Evolutionary conservation across 2,329 filamentous ascomycete genomes (phyloP), one percentile per base, ranked within the genome.

Genomic region (Chlorencoelia australis): DNA sequence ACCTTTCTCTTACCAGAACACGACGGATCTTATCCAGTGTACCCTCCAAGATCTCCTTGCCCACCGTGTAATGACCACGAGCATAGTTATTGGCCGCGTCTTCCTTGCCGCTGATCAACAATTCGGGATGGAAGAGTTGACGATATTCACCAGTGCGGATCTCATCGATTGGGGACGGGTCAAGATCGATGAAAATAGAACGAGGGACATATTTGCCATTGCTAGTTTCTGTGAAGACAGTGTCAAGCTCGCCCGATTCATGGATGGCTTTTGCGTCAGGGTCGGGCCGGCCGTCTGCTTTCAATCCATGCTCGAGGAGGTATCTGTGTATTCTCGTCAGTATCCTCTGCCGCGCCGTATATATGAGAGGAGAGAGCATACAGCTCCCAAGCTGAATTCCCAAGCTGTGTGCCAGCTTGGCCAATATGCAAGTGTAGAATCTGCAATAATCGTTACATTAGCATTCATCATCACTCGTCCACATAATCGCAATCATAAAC

Each of bases 21-120:
- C 73, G 71, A 48, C 75, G 73, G 51, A 80, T 69, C 50, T 72
- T 73, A 50, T 79, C 75, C 53, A 78, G 66, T 39, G 79, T 75
- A 37, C 63, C 67, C 51, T 79, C 74, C 41, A 76, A 67, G 49
- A 79, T 66, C 55, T 79, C 75, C 62, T 79, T 80, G 52, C 75
- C 75, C 52, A 79, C 70, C 29, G 75, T 80, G 58, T 80, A 80
- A 60, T 80, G 75, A 43, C 75, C 75, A 61, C 75, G 70, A 45
- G 75, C 75, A 62, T 80, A 80, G 61, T 79, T 79, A 58, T 79
- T 80, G 50, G 75, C 74, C 41, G 75, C 75, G 62, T 80, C 75
- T 56, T 80, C 75, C 61, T 79, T 79, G 50, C 75, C 75, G 55
- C 71, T 78, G 50, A 80, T 71, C 61, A 80, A 62, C 47, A 74